A percentile compares a stretch with the other conserved stretches of the same genome.
These are phyloP conservation scores for Poterioochromonas sp. DNA, from an alignment of 352 stramenopile genomes.

Conservation along the genomic window DNA sequence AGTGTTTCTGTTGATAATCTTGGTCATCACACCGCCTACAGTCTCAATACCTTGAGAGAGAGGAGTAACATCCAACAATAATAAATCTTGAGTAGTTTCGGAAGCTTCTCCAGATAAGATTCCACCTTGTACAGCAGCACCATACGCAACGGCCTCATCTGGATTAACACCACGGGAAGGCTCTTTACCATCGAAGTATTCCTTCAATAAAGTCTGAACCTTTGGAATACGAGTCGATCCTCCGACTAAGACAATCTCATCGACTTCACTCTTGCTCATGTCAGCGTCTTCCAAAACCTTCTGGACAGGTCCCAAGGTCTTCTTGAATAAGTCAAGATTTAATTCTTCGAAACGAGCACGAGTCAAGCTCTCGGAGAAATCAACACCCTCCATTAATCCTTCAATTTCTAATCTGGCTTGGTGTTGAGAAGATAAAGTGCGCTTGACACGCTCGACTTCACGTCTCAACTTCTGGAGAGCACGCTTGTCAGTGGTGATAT, in stretches of 20 bases:
- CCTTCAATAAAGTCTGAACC: constrained; percentile 89
- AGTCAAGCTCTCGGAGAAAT: constrained; percentile 89
- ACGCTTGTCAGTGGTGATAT: constrained; percentile 85
- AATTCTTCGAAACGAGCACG: constrained; percentile 96
- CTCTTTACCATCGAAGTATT: constrained; percentile 97
- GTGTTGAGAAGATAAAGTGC: constrained; percentile 86
- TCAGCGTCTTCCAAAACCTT: constrained; percentile 90
- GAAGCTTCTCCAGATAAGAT: constrained; percentile 85
- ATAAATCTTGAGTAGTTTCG: constrained; percentile 80
- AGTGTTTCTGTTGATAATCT: constrained; percentile 95
- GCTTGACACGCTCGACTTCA: constrained; percentile 95
- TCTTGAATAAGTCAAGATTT: constrained; percentile 97
- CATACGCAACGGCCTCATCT: constrained; percentile 96
- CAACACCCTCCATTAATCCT: constrained; percentile 83
- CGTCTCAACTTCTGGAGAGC: constrained; percentile 90
- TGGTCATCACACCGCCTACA: constrained; percentile 95
- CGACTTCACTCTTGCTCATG: constrained; percentile 89
- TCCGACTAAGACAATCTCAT: constrained; percentile 97
- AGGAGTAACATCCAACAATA: constrained; percentile 94
- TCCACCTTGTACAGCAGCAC: constrained; percentile 87
- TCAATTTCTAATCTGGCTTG: constrained; percentile 92
- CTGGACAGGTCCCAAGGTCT: constrained; percentile 86
- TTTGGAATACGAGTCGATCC: constrained; percentile 94
- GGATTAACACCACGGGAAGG: constrained; percentile 77
- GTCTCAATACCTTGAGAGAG: constrained; percentile 97